Conservation (phyloP, 2,329 filamentous ascomycete species). For the Geoglossum cookeanum region DNA sequence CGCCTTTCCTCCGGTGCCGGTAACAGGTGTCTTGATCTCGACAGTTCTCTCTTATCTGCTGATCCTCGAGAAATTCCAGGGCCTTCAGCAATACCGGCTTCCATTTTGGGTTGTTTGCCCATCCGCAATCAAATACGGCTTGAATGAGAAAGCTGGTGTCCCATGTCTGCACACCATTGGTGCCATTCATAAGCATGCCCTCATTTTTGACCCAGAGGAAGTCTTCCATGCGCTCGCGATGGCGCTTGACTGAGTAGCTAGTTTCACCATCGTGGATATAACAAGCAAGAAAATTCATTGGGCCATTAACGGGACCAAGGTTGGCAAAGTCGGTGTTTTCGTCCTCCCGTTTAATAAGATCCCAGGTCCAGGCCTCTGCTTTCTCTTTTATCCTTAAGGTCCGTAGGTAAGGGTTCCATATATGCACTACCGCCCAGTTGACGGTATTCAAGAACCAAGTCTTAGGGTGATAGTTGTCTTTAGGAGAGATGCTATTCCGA, state of each 20-base stretch:
- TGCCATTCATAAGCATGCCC: conserved; percentile 88
- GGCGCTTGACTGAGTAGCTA: conserved; percentile 49
- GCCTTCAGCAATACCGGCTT: conserved; percentile 67
- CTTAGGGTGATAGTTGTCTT: conserved; percentile 89
- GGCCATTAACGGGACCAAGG: conserved; percentile 72
- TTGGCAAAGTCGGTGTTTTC: conserved; percentile 76
- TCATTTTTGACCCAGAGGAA: conserved; percentile 83
- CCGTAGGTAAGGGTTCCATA: conserved; percentile 67
- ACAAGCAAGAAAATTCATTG: conserved; percentile 77
- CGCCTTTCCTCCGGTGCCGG: conserved; percentile 76
- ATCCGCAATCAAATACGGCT: conserved; percentile 56
- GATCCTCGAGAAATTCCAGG: conserved; percentile 68
- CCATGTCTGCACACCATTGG: conserved; percentile 96
- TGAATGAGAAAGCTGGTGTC: conserved; percentile 86
- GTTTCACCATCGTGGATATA: conserved; percentile 71
- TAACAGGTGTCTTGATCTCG: conserved; percentile 64
- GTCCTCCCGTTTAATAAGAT: conserved; percentile 78
- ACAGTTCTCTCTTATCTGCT: conserved; percentile 77
- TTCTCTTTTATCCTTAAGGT: conserved; percentile 42
- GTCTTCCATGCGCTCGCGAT: conserved; percentile 66
- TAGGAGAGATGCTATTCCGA: conserved; percentile 61
- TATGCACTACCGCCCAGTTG: conserved; percentile 59
- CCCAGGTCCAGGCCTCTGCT: conserved; percentile 65
- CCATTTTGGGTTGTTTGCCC: conserved; percentile 61
- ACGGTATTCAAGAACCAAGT: conserved; percentile 58